These are phyloP conservation scores for Camillea tinctor DNA, from an alignment of 2,329 filamentous ascomycete genomes.

Conservation along the genomic window DNA sequence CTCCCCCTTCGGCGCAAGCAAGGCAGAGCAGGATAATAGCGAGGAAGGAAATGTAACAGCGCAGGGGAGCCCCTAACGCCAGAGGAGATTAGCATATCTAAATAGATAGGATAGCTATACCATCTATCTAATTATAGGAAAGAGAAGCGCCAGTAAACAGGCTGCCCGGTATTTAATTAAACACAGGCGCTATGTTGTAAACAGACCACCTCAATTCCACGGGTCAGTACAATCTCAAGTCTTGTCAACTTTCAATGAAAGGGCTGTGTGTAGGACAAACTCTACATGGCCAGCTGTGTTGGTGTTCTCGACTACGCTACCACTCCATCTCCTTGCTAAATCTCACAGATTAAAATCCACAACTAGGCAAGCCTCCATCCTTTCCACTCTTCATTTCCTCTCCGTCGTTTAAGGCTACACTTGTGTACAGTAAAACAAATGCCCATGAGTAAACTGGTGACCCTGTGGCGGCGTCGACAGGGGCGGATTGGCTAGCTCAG, in stretches of 20 bases:
- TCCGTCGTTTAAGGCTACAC: background rate
- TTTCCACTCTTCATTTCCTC: background rate
- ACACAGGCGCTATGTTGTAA: background rate
- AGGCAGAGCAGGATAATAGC: background rate
- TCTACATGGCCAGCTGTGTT: background rate
- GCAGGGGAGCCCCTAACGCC: background rate
- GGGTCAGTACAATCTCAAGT: too few relatives aligned
- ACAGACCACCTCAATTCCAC: background rate
- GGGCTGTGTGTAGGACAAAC: background rate
- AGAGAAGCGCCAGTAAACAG: background rate
- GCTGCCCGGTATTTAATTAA: background rate
- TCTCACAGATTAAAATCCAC: background rate
- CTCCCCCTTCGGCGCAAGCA: too few relatives aligned
- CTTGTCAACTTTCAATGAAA: background rate
- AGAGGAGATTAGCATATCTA: background rate
- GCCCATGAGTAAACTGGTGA: background rate
- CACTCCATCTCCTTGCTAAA: background rate
- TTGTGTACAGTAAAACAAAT: background rate
- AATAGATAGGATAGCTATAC: background rate
- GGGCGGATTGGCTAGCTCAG: background rate
- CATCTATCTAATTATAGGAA: background rate
- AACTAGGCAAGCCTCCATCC: background rate
- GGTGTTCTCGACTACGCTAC: background rate
- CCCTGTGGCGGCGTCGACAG: background rate
- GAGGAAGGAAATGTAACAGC: background rate